Percentiles rank a stretch among this genome's conserved stretches.
These are phyloP conservation scores for Xylona heveae DNA, from an alignment of 495 filamentous ascomycete genomes.

Conservation along the genomic window DNA sequence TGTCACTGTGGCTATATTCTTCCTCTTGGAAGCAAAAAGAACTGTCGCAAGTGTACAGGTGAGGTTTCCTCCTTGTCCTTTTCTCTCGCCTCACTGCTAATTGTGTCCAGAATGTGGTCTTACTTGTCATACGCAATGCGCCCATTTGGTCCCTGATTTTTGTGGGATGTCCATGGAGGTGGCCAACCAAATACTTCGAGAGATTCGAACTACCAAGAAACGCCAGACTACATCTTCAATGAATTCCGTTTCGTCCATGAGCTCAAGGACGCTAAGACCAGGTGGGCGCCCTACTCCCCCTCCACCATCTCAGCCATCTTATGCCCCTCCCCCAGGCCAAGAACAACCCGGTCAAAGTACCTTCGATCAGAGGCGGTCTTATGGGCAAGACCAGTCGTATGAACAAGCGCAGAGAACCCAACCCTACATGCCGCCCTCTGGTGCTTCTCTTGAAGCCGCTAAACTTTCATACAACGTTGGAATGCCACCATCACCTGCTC, in stretches of 20 bases:
- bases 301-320: conserved; percentile 14
- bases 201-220: conserved; percentile 37
- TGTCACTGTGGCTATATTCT: conserved; percentile 97
- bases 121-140: conserved; percentile 77
- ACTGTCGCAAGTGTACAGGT: conserved; percentile 80
- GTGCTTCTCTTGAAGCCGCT: conserved; percentile 24
- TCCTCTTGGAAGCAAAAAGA: conserved; percentile 90
- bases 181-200: conserved; percentile 75
- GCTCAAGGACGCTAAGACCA: conserved; percentile 42
- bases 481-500: conserved; percentile 15
- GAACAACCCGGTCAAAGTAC: conserved; percentile 19
- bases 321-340: conserved; percentile 15
- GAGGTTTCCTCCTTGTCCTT: conserved; percentile 11
- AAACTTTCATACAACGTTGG: conserved; percentile 18
- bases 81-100: not conserved
- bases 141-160: conserved; percentile 94
- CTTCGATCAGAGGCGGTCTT: conserved; percentile 25
- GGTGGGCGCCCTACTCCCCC: conserved; percentile 19
- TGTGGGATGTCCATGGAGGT: conserved; percentile 98
- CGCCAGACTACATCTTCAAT: conserved; percentile 23
- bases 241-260: conserved; percentile 34
- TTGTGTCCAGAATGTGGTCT: conserved; percentile 59
- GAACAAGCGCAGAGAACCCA: conserved; percentile 16
- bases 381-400: conserved; percentile 21
- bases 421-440: conserved; percentile 16